Evolutionary conservation across 768 basidiomycete genomes (phyloP).

Genomic region (Russula virescens): DNA sequence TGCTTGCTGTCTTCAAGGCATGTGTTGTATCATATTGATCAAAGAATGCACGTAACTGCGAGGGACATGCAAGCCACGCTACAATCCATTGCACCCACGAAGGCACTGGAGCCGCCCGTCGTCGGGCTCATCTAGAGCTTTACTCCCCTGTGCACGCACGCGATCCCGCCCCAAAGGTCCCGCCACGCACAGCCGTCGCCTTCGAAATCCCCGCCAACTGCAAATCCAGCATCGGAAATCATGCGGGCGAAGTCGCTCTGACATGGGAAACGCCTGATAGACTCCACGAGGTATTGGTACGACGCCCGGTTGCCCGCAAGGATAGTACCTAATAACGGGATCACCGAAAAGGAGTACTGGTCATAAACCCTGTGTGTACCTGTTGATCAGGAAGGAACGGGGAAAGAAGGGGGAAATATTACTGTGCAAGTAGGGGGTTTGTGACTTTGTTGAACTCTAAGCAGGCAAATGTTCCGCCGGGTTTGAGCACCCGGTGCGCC

Average conservation of each 20-base stretch:
- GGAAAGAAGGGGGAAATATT: slow-evolving; percentile 17
- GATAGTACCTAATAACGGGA: slow-evolving; percentile 93
- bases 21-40: background rate
- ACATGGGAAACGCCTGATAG: slow-evolving; percentile 87
- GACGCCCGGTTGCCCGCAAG: slow-evolving; percentile 91
- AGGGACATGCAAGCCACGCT: background rate
- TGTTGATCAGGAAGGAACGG: background rate
- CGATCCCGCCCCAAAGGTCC: slow-evolving; percentile 83
- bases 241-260: slow-evolving; percentile 85
- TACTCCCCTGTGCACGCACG: slow-evolving; percentile 78
- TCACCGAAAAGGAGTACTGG: slow-evolving; percentile 92
- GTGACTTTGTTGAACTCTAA: slow-evolving; percentile 93
- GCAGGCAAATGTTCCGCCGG: slow-evolving; percentile 92
- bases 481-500: slow-evolving; percentile 91
- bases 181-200: slow-evolving; percentile 81
- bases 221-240: slow-evolving; percentile 83
- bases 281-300: slow-evolving; percentile 97
- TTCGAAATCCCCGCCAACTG: slow-evolving; percentile 52
- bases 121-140: slow-evolving; percentile 47
- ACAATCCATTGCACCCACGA: background rate
- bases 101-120: background rate
- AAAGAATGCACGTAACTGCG: background rate
- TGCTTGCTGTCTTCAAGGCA: too few species aligned
- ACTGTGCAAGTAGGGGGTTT: slow-evolving; percentile 84
- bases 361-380: slow-evolving; percentile 68